phyloP scores from a whole-genome alignment of 345 rosid species.

The Euphorbia pulcherrima region DNA sequence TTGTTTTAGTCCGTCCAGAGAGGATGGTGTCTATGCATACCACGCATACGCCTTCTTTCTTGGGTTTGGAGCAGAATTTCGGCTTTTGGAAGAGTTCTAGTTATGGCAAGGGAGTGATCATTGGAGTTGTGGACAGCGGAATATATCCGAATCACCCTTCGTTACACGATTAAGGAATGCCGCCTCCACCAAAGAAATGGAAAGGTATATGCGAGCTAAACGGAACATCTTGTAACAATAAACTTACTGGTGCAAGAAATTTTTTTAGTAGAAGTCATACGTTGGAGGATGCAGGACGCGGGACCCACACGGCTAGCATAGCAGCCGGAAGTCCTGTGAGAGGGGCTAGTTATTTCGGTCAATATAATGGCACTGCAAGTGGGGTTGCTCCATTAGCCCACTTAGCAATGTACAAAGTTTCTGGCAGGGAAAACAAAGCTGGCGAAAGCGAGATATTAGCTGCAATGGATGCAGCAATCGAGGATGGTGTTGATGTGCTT shows the following conservation, averaged over 20 bases:
- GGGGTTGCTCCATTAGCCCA: constrained; percentile 37
- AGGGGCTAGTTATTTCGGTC: constrained; percentile 23
- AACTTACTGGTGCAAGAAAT: constrained; percentile 22
- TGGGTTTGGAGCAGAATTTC: constrained; percentile 8
- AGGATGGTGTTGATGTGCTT: constrained; percentile 60
- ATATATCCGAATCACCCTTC: constrained; percentile 21
- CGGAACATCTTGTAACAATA: constrained; percentile 16
- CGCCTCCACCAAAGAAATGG: constrained; percentile 24
- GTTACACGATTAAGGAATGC: constrained; percentile 23
- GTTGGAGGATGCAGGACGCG: constrained; percentile 19
- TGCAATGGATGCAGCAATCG: constrained; percentile 57
- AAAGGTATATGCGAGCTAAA: constrained; percentile 22
- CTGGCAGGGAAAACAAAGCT: constrained; percentile 33
- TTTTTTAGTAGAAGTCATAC: neutral
- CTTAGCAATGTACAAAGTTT: constrained; percentile 59
- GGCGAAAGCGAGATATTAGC: constrained; percentile 52
- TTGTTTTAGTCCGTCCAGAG: constrained; percentile 19
- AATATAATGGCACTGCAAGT: constrained; percentile 49
- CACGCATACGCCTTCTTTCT: constrained; percentile 13
- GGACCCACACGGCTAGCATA: constrained; percentile 19
- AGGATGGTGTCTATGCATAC: constrained; percentile 22
- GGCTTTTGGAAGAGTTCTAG: constrained; percentile 19
- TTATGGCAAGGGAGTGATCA: constrained; percentile 19
- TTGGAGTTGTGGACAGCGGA: constrained; percentile 23
- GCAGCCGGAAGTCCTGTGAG: constrained; percentile 49